phyloP scores from a whole-genome alignment of 495 filamentous ascomycete species.

The Annulohypoxylon nitens region DNA sequence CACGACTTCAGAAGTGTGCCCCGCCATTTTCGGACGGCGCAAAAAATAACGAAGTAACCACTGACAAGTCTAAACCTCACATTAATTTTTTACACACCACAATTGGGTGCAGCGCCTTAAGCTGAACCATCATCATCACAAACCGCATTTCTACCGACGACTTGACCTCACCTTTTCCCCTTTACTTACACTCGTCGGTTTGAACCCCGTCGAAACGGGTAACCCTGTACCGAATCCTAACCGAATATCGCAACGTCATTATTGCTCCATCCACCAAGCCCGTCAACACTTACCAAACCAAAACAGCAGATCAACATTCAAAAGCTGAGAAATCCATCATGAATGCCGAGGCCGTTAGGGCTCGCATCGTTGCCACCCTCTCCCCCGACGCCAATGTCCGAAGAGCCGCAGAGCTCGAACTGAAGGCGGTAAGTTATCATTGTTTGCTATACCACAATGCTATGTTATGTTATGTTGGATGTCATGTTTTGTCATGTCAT shows the following conservation, averaged over 20 bases:
- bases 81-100: slow-evolving; percentile 45
- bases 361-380: slow-evolving; percentile 89
- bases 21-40: slow-evolving; percentile 47
- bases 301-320: slow-evolving; percentile 15
- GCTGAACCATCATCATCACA: slow-evolving; percentile 45
- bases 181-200: slow-evolving; percentile 25
- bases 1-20: slow-evolving; percentile 35
- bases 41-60: slow-evolving; percentile 48
- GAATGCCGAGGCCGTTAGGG: slow-evolving; percentile 88
- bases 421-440: slow-evolving; percentile 83
- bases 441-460: slow-evolving; percentile 33
- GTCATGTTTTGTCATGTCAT: slow-evolving; percentile 19
- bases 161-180: slow-evolving; percentile 8
- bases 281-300: slow-evolving; percentile 23
- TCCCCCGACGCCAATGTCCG: slow-evolving; percentile 86
- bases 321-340: slow-evolving; percentile 63
- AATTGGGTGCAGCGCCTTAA: slow-evolving; percentile 44
- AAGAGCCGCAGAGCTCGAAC: slow-evolving; percentile 87
- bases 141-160: slow-evolving; percentile 33
- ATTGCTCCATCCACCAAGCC: background rate
- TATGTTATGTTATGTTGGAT: slow-evolving; percentile 7
- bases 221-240: slow-evolving; percentile 29
- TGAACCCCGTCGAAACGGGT: slow-evolving; percentile 37
- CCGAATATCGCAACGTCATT: slow-evolving; percentile 34
- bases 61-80: slow-evolving; percentile 39